Conservation (phyloP, 352 stramenopile species). For the Phytophthora fragariaefolia region DNA sequence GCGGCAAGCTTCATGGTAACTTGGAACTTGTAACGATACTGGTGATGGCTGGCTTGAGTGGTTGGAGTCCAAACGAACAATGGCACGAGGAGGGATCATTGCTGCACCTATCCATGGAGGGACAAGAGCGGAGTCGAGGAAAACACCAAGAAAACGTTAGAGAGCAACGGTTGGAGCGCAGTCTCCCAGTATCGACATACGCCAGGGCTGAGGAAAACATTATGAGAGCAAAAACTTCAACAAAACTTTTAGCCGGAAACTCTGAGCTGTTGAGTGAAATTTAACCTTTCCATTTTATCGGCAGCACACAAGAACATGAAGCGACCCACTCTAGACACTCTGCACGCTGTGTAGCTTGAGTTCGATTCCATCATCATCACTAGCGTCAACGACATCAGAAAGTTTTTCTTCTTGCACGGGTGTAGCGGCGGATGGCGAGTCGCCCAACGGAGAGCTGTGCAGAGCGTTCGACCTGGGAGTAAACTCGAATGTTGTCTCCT, state of each 20-base stretch:
- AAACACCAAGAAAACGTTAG: background rate
- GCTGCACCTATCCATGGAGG: background rate
- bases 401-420: conserved; percentile 32
- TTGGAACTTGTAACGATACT: background rate
- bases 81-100: background rate
- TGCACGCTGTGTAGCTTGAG: conserved; percentile 45
- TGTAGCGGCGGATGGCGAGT: conserved; percentile 22
- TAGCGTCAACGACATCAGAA: conserved; percentile 32
- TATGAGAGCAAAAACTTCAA: background rate
- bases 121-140: background rate
- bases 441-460: conserved; percentile 48
- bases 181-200: too few species aligned
- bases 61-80: conserved; percentile 4
- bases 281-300: conserved; percentile 14
- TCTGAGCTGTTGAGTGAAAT: conserved; percentile 3
- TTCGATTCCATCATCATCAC: conserved; percentile 42
- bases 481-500: conserved; percentile 85
- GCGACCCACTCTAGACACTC: conserved; percentile 32
- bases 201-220: too few species aligned
- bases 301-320: conserved; percentile 11
- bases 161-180: too few species aligned
- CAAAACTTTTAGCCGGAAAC: background rate
- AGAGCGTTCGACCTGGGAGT: conserved; percentile 60
- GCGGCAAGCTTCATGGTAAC: conserved; percentile 12
- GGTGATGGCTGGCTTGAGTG: background rate